A percentile compares a stretch with the other conserved stretches of the same genome.
phyloP scores from a whole-genome alignment of 805 yeast genomes.

The Jamesozyma spencerorum region DNA sequence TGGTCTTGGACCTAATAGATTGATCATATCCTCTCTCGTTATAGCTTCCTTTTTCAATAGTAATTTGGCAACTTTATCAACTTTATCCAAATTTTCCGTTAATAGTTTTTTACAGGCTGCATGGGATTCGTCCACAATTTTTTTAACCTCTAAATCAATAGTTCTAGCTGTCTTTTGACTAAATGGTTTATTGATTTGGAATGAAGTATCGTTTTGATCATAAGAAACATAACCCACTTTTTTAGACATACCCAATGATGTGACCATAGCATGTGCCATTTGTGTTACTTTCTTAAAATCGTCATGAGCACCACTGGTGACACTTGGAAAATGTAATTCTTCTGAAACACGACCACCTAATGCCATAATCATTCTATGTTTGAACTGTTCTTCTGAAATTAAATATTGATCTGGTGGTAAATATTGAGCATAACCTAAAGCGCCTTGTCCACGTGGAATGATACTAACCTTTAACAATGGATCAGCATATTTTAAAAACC shows the following conservation, averaged over 20 bases:
- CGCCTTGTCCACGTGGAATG: slow-evolving; percentile 91
- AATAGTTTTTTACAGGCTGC: slow-evolving; percentile 57
- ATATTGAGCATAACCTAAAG: slow-evolving; percentile 92
- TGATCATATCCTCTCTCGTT: slow-evolving; percentile 89
- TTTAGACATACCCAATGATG: slow-evolving; percentile 79
- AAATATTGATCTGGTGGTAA: slow-evolving; percentile 83
- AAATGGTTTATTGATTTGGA: slow-evolving; percentile 70
- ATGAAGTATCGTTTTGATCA: slow-evolving; percentile 35
- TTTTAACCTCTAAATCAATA: slow-evolving; percentile 76
- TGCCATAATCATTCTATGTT: slow-evolving; percentile 87
- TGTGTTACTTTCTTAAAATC: slow-evolving; percentile 87
- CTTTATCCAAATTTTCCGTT: slow-evolving; percentile 57
- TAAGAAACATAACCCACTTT: slow-evolving; percentile 48
- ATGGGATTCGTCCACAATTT: slow-evolving; percentile 71
- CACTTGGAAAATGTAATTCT: slow-evolving; percentile 77
- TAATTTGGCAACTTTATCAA: slow-evolving; percentile 80
- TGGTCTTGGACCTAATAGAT: slow-evolving; percentile 84
- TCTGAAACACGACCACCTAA: slow-evolving; percentile 89
- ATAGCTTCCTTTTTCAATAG: slow-evolving; percentile 79
- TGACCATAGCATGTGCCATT: slow-evolving; percentile 85
- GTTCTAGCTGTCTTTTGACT: slow-evolving; percentile 75
- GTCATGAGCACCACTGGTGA: slow-evolving; percentile 87
- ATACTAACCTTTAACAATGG: slow-evolving; percentile 89
- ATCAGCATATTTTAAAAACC: slow-evolving; percentile 82
- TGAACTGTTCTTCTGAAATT: slow-evolving; percentile 63